Percentiles rank a stretch among this genome's conserved stretches.
Conservation (phyloP, 23 red algal species). For the Pyropia haitanensis region DNA sequence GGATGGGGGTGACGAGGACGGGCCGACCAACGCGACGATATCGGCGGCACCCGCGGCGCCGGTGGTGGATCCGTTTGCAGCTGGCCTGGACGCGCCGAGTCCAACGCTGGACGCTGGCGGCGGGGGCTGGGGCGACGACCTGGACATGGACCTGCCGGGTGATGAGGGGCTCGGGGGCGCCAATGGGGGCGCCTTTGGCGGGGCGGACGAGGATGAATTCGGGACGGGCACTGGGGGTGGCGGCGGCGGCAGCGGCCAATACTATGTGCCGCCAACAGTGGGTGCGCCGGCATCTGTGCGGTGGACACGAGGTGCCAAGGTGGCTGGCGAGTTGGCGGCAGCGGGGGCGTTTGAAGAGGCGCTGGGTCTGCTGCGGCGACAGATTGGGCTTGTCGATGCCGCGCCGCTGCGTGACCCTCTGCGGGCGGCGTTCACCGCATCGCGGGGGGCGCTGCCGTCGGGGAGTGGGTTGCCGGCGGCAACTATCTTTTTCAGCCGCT, state of each 20-base stretch:
- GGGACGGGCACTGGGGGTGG: conserved; percentile 4
- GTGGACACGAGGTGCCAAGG: conserved; percentile 34
- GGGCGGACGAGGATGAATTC: conserved; percentile 28
- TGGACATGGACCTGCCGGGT: conserved; percentile 44
- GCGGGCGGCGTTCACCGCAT: conserved; percentile 40
- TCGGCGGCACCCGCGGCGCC: conserved; percentile 7
- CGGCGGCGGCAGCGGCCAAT: conserved; percentile 14
- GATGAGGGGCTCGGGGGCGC: not conserved
- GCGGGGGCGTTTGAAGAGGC: conserved; percentile 80
- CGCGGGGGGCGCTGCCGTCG: conserved; percentile 36
- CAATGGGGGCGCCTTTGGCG: conserved; percentile 10
- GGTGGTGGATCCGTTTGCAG: conserved; percentile 62
- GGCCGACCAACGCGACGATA: conserved; percentile 4
- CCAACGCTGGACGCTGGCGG: conserved; percentile 12
- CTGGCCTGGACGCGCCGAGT: conserved; percentile 15
- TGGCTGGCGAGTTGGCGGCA: conserved; percentile 71
- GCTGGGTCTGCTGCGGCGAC: conserved; percentile 39
- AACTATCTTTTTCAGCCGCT: conserved; percentile 25
- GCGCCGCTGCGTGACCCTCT: conserved; percentile 50
- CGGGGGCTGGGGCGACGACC: conserved; percentile 58
- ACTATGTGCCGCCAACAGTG: conserved; percentile 60
- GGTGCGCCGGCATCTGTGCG: conserved; percentile 25
- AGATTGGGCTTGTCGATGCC: conserved; percentile 50
- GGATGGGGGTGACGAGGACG: conserved; percentile 5
- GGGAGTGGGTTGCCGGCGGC: conserved; percentile 18